Evolutionary conservation across 257 asterid genomes (phyloP).

Genomic region (Phtheirospermum japonicum): DNA sequence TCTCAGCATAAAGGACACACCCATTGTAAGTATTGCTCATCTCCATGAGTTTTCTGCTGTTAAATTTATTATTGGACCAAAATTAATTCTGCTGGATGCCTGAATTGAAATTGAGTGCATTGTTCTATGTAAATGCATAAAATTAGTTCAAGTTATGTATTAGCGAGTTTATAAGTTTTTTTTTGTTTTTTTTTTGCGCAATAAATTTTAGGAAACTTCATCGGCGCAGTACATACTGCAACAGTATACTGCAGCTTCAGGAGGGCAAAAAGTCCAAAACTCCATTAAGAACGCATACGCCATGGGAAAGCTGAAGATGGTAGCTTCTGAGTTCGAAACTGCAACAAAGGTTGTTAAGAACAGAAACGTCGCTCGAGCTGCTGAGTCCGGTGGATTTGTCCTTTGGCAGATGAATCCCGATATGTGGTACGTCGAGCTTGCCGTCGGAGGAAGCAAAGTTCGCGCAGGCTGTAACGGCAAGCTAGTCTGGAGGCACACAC

Average conservation of each 20-base stretch:
- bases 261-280: conserved; percentile 70
- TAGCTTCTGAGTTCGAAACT: conserved; percentile 84
- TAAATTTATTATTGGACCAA: too few species aligned
- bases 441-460: conserved; percentile 90
- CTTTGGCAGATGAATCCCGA: conserved; percentile 95
- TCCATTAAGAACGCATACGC: conserved; percentile 77
- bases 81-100: too few species aligned
- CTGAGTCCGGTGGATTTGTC: conserved; percentile 85
- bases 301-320: conserved; percentile 89
- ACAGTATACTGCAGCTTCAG: conserved; percentile 86
- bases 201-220: conserved; percentile 63
- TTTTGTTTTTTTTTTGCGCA: not conserved
- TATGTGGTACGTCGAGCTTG: conserved; percentile 94
- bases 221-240: conserved; percentile 91
- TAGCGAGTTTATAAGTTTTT: too few species aligned
- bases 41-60: too few species aligned
- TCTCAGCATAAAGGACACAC: conserved; percentile 90
- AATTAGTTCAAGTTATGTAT: too few species aligned
- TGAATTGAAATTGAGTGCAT: too few species aligned
- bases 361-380: conserved; percentile 60
- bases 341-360: conserved; percentile 83
- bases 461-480: conserved; percentile 97
- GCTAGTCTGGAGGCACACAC: conserved; percentile 94
- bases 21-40: conserved; percentile 50
- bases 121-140: too few species aligned